Evolutionary conservation across 257 asterid species (phyloP).

Genomic region (Nicotiana obtusifolia): DNA sequence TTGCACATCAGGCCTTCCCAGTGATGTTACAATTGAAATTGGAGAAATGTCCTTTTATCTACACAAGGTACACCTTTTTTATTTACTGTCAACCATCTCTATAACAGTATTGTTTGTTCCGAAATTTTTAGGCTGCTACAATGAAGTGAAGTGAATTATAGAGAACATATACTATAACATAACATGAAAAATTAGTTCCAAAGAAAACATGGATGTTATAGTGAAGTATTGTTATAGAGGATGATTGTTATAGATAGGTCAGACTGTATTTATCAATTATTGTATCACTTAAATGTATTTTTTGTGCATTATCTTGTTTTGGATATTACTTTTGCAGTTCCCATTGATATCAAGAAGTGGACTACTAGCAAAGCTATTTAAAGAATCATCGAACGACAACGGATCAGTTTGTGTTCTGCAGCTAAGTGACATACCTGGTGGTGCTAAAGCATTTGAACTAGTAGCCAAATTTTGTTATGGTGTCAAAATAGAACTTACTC

Average conservation of each 20-base stretch:
- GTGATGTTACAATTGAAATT: conserved; percentile 16
- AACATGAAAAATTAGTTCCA: no score
- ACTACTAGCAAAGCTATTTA: not conserved
- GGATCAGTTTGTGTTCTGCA: not conserved
- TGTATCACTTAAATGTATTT: not conserved
- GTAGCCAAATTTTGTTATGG: conserved; percentile 15
- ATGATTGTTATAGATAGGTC: no score
- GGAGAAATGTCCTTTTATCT: conserved; percentile 19
- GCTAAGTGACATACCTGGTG: conserved; percentile 6
- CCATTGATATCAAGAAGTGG: conserved; percentile 18
- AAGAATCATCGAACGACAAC: not conserved
- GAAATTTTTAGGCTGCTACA: no score
- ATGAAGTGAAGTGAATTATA: no score
- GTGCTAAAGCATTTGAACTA: conserved; percentile 12
- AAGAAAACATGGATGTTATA: no score
- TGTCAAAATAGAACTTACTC: conserved; percentile 9
- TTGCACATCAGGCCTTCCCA: conserved; percentile 20
- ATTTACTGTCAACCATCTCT: no score
- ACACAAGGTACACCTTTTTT: conserved; percentile 10
- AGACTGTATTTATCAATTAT: not conserved
- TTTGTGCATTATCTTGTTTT: not conserved
- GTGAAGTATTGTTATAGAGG: no score
- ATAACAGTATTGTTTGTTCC: no score
- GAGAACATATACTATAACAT: no score
- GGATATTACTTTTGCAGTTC: not conserved